Evolutionary conservation across 2,329 filamentous ascomycete species (phyloP), one percentile per base, ranked within the genome.

Genomic region (Sporothrix sp.): DNA sequence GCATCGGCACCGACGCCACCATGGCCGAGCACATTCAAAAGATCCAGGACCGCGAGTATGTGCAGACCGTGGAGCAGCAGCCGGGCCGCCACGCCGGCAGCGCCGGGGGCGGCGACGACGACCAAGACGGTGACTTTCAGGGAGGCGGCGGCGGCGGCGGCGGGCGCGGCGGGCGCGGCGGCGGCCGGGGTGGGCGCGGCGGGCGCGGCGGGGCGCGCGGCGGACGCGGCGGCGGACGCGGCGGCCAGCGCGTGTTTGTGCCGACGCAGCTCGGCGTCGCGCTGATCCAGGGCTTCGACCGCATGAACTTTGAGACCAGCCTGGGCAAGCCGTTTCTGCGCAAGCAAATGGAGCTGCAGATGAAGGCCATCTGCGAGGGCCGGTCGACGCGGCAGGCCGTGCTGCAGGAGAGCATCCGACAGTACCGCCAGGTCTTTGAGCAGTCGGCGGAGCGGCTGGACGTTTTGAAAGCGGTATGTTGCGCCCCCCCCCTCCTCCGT

Each of bases 21-120:
- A 98, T 98, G 93, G 93, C 93, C 0, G 93, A 98, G 61, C 93
- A 98, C 63, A 98, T 98, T 61, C 82, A 87, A 53, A 98, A 91
- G 67, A 95, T 98, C 60, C 89, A 97, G 66, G 81, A 90, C 52
- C 76, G 93, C 53, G 76, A 90, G 59, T 98, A 98, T 61, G 91
- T 89, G 45, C 79, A 81, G 51, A 83, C 85, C 2, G 68, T 62
- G 74, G 61, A 59, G 62, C 64, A 56, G n/a, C n/a, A 63, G 18
- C 47, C 14, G 66, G 51, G 21, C 50, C 20, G 20, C 30, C 11
- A 36, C 50, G 10, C 18, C 68, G 64, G 10, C 18, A 68, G 64
- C 23, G 65, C 63, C 7, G 69, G 61, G 13, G 69, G 67, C 32
- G 69, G 66, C 28, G 65, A 63, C 18, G 66, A 66, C 42, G 65